Evolutionary conservation across 2,329 filamentous ascomycete genomes (phyloP).

Genomic region (Lasiodiplodia citricola): DNA sequence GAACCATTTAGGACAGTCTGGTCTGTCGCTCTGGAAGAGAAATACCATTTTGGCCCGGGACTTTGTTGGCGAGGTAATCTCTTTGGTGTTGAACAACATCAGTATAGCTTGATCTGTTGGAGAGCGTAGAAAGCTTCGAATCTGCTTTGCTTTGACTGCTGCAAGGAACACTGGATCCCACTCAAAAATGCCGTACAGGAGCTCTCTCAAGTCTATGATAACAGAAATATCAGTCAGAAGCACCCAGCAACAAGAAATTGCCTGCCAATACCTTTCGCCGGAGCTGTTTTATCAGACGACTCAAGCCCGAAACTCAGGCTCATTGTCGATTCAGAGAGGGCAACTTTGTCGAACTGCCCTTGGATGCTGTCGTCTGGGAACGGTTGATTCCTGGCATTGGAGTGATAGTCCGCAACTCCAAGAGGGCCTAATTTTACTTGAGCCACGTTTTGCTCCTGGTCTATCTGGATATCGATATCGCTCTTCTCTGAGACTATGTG

Average conservation of each 20-base stretch:
- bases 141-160: not conserved
- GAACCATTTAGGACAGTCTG: not conserved
- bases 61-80: fast-evolving
- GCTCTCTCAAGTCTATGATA: not conserved
- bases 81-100: not conserved
- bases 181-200: not conserved
- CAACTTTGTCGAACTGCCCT: not conserved
- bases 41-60: not conserved
- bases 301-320: not conserved
- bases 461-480: not conserved
- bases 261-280: not conserved
- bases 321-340: not conserved
- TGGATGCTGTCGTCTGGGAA: not conserved
- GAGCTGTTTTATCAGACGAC: fast-evolving
- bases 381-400: not conserved
- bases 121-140: fast-evolving
- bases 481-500: not conserved
- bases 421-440: not conserved
- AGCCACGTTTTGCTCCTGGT: not conserved
- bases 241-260: fast-evolving
- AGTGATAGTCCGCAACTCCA: not conserved
- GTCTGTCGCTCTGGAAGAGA: not conserved
- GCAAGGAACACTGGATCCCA: not conserved
- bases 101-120: not conserved
- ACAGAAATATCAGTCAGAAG: not conserved